A percentile compares a stretch with the other conserved stretches of the same genome.
Conservation (phyloP, 208 protist genomes). For the Acanthamoeba rhysodes region DNA sequence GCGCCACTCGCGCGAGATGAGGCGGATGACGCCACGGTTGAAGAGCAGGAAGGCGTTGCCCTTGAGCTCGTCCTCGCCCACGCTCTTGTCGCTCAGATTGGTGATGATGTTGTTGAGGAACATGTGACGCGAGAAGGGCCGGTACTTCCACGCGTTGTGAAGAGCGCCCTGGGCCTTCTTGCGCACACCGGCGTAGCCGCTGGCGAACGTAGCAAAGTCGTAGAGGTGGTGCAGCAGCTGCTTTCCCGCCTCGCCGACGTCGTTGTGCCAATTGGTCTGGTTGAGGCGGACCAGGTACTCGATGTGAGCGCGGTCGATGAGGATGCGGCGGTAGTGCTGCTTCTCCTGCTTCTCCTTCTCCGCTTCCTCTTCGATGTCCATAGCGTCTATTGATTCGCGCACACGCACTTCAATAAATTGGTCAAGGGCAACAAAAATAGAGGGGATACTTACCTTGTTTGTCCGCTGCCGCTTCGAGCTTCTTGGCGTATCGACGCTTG, state of each 20-base stretch:
- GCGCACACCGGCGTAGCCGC: not conserved
- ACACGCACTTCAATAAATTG: not conserved
- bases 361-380: not conserved
- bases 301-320: conserved; percentile 28
- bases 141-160: conserved; percentile 27
- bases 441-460: not conserved
- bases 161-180: conserved; percentile 50
- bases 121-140: conserved; percentile 9
- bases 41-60: conserved; percentile 11
- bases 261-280: conserved; percentile 27
- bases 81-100: conserved; percentile 29
- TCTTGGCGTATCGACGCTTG: conserved; percentile 17
- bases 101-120: conserved; percentile 29
- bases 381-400: not conserved
- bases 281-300: not conserved
- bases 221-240: conserved; percentile 11
- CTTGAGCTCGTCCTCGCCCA: conserved; percentile 35
- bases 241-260: not conserved
- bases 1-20: conserved; percentile 49
- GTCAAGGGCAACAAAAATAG: not conserved
- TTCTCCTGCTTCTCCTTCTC: conserved; percentile 45
- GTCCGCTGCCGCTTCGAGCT: not conserved
- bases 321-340: conserved; percentile 43
- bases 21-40: not conserved
- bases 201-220: not conserved